A percentile compares a stretch with the other conserved stretches of the same genome.
Evolutionary conservation across 1,284 basidiomycete species (phyloP).

Genomic region (Leccinum holopus): DNA sequence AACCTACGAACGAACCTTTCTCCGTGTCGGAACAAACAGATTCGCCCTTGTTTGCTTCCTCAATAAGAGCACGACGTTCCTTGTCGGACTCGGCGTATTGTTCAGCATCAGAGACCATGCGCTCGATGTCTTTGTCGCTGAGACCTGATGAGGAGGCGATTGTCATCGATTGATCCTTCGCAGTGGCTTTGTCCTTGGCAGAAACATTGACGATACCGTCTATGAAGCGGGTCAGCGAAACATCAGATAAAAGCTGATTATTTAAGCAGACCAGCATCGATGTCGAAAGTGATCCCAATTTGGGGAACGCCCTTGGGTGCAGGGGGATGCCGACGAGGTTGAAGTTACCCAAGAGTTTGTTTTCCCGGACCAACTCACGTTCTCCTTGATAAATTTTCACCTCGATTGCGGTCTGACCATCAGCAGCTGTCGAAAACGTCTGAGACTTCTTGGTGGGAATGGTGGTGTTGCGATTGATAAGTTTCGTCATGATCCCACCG

Average conservation of each 20-base stretch:
- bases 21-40: constrained; percentile 94
- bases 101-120: constrained; percentile 95
- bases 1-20: constrained; percentile 64
- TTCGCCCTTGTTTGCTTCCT: constrained; percentile 97
- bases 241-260: background rate
- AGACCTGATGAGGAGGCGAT: constrained; percentile 98
- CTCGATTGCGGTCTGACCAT: constrained; percentile 94
- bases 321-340: constrained; percentile 98
- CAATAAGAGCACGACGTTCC: constrained; percentile 84
- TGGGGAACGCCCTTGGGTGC: constrained; percentile 98
- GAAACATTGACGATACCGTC: constrained; percentile 97
- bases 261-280: constrained; percentile 77
- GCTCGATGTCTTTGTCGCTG: constrained; percentile 95
- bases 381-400: constrained; percentile 99
- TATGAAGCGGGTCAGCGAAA: constrained; percentile 23
- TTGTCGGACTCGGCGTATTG: constrained; percentile 92
- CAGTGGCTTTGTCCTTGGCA: constrained; percentile 97
- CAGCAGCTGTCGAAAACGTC: constrained; percentile 97
- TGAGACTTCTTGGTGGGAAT: constrained; percentile 99
- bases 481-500: constrained; percentile 97
- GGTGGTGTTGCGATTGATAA: constrained; percentile 96
- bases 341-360: constrained; percentile 99
- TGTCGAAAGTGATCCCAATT: constrained; percentile 98
- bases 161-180: constrained; percentile 97
- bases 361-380: constrained; percentile 95